These are phyloP conservation scores for Heterobasidion annosum DNA, from an alignment of 1,284 basidiomycete genomes.

Conservation along the genomic window DNA sequence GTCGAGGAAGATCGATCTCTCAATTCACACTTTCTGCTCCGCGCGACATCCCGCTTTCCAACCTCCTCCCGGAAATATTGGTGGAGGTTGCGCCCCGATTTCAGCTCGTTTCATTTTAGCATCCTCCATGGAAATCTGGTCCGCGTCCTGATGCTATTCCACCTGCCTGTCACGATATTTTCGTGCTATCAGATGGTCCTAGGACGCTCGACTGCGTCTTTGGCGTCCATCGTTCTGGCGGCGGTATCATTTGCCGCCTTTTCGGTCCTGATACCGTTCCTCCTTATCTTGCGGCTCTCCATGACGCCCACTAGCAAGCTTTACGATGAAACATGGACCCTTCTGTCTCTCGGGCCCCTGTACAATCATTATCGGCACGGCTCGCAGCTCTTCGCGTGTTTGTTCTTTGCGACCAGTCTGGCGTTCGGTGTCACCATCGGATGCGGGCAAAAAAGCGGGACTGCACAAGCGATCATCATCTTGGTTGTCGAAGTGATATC, in stretches of 20 bases:
- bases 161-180: slow-evolving; percentile 89
- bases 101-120: slow-evolving; percentile 69
- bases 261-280: slow-evolving; percentile 69
- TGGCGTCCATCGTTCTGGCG: slow-evolving; percentile 59
- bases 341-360: slow-evolving; percentile 87
- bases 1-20: slow-evolving; percentile 50
- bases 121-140: slow-evolving; percentile 86
- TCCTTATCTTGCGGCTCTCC: slow-evolving; percentile 69
- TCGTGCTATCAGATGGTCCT: slow-evolving; percentile 81
- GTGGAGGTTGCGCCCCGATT: slow-evolving; percentile 52
- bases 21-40: slow-evolving; percentile 34
- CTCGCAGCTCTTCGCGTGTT: slow-evolving; percentile 80
- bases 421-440: slow-evolving; percentile 81
- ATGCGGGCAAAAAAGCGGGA: slow-evolving; percentile 82
- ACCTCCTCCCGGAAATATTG: slow-evolving; percentile 23
- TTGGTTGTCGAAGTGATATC: slow-evolving; percentile 78
- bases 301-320: slow-evolving; percentile 82
- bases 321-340: slow-evolving; percentile 88
- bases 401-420: slow-evolving; percentile 78
- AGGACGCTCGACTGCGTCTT: slow-evolving; percentile 37
- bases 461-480: slow-evolving; percentile 85
- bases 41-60: slow-evolving; percentile 19
- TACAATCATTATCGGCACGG: slow-evolving; percentile 94
- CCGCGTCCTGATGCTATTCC: slow-evolving; percentile 84
- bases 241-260: slow-evolving; percentile 72